Conservation (phyloP, 2,329 filamentous ascomycete species). For the Pleoardoris graminearum region DNA sequence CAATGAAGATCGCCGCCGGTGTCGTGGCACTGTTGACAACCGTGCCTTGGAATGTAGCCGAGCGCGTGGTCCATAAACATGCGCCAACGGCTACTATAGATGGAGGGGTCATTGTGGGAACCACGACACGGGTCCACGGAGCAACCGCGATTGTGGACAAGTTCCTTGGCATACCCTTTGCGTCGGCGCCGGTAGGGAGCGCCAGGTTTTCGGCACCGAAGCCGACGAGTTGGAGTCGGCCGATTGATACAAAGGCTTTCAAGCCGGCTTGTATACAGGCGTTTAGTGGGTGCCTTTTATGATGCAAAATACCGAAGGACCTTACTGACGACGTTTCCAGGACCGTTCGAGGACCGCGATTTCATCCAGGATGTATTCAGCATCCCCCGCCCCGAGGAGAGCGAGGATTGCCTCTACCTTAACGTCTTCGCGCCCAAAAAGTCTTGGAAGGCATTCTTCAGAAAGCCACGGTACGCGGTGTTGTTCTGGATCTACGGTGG, state of each 20-base stretch:
- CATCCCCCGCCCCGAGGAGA: conserved; percentile 22
- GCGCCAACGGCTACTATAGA: conserved; percentile 8
- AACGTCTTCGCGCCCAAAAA: conserved; percentile 39
- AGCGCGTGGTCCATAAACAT: not conserved
- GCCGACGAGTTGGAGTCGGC: conserved; percentile 8
- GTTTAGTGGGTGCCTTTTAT: conserved; percentile 1
- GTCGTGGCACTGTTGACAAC: conserved; percentile 1
- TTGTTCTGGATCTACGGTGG: conserved; percentile 24
- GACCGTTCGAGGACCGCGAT: conserved; percentile 8
- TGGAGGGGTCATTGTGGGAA: conserved; percentile 8
- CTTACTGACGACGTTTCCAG: not conserved
- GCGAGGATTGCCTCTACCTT: conserved; percentile 47
- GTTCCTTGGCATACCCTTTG: conserved; percentile 13
- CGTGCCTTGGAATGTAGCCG: conserved; percentile 3
- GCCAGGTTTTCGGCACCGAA: conserved; percentile 7
- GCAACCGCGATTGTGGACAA: conserved; percentile 3
- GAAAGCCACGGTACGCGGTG: conserved; percentile 5
- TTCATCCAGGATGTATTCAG: conserved; percentile 14
- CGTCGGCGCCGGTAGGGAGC: conserved; percentile 6
- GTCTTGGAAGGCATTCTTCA: not conserved
- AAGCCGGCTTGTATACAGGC: conserved; percentile 11
- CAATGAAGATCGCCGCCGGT: conserved; percentile 7
- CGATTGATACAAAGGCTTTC: conserved; percentile 6
- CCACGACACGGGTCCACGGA: conserved; percentile 1
- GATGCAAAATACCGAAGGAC: too few relatives aligned